Percentiles rank a stretch among this genome's conserved stretches.
Evolutionary conservation across 2,329 filamentous ascomycete genomes (phyloP).

Genomic region (Phialophora verrucosa): DNA sequence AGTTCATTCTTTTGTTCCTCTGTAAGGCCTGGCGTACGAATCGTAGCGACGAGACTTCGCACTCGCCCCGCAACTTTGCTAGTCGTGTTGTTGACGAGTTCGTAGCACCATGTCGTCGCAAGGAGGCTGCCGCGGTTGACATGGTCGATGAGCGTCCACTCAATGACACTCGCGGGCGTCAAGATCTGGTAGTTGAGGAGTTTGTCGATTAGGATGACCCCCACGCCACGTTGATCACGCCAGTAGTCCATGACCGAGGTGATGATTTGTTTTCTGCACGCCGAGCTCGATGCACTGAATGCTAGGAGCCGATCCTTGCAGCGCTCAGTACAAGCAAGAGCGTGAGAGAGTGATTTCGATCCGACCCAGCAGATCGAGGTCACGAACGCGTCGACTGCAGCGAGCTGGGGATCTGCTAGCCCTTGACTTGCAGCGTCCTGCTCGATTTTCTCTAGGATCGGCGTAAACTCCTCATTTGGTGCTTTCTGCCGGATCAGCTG

Average conservation of each 20-base stretch:
- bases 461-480: conserved; percentile 82
- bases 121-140: conserved; percentile 70
- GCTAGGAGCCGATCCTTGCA: conserved; percentile 87
- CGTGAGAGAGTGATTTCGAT: conserved; percentile 93
- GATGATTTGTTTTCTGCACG: conserved; percentile 85
- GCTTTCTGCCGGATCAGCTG: conserved; percentile 82
- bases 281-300: conserved; percentile 74
- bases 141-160: conserved; percentile 81
- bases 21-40: conserved; percentile 62
- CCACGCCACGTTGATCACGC: conserved; percentile 88
- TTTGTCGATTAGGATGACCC: conserved; percentile 92
- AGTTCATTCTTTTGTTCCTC: conserved; percentile 63
- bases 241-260: conserved; percentile 90
- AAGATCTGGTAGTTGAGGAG: conserved; percentile 96
- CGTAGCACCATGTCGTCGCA: conserved; percentile 77
- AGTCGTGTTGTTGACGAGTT: conserved; percentile 87
- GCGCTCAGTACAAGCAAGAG: conserved; percentile 92
- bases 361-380: conserved; percentile 93
- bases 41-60: conserved; percentile 74
- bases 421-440: conserved; percentile 71
- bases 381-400: conserved; percentile 92
- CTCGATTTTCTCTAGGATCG: conserved; percentile 79
- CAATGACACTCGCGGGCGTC: conserved; percentile 80
- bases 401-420: conserved; percentile 75
- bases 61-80: conserved; percentile 87